Evolutionary conservation across 805 yeast species (phyloP), one percentile per base, ranked within the genome.

Genomic region (Candida cerambycidarum): DNA sequence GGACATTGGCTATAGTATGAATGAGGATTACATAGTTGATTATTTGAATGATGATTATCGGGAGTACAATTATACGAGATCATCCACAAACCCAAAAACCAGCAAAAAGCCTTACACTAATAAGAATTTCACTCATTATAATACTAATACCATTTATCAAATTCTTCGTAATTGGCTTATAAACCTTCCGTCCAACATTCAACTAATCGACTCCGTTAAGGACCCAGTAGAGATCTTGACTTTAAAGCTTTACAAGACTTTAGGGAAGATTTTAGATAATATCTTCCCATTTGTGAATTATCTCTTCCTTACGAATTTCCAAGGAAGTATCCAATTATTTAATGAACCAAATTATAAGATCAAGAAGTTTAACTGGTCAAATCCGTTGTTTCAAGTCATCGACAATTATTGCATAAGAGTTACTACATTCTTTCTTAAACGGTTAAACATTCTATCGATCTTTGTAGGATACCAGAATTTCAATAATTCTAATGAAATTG

Each of bases 281-380:
- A 33, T 60, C 23, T 54, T 60, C 39, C 65, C 65, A 1, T 31
- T 43, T 6, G 57, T 53, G 3, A 46, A 38, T n/a, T 55, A 44
- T 30, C 40, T 52, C 21, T 60, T 58, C 33, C 42, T 58, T 14
- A 53, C 55, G 9, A 48, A 50, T 23, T 60, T 60, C 38, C 43
- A 44, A n/a, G 63, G 62, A 3, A 53, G 53, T n/a, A 13, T 58
- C 12, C 35, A 49, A 5, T 38, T 53, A 13, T 53, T 44, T 29
- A 38, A 38, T 21, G 45, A 43, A 4, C 52, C 51, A 5, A 14
- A 35, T 6, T 46, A 48, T 29, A 32, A 18, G 4, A 7, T n/a
- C 11, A 21, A 19, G 3, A n/a, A 25, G 4, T n/a, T 15, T 11
- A 21, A 21, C n/a, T 39, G 40, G 30, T 8, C 32, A 1, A 27